Evolutionary conservation across 2,329 filamentous ascomycete species (phyloP).

Genomic region (Aspergillus neoniger): DNA sequence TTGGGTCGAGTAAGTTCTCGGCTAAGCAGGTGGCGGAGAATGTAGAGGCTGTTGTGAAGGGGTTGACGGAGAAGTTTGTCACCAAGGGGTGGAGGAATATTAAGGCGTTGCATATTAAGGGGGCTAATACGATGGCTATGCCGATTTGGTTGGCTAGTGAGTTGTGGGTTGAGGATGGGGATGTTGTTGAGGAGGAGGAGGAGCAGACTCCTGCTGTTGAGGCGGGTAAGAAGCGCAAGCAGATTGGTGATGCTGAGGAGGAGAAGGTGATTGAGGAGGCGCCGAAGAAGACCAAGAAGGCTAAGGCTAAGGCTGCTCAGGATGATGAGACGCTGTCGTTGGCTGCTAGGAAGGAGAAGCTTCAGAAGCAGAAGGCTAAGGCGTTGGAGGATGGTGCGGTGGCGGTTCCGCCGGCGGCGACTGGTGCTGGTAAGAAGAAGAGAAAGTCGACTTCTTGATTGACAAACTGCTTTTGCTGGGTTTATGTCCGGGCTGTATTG

Average conservation of each 20-base stretch:
- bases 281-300: conserved; percentile 45
- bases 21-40: conserved; percentile 79
- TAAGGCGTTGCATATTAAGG: conserved; percentile 84
- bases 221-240: conserved; percentile 60
- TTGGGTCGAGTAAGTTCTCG: conserved; percentile 74
- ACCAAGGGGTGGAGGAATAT: conserved; percentile 87
- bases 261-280: conserved; percentile 36
- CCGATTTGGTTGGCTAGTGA: conserved; percentile 95
- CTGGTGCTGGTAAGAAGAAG: conserved; percentile 37
- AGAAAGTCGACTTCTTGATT: conserved; percentile 42
- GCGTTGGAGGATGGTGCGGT: conserved; percentile 47
- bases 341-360: conserved; percentile 49
- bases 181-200: conserved; percentile 61
- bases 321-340: conserved; percentile 39
- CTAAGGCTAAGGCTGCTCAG: conserved; percentile 38
- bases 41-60: conserved; percentile 68
- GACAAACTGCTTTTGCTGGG: conserved; percentile 26
- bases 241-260: conserved; percentile 31
- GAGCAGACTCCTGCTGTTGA: conserved; percentile 38
- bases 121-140: conserved; percentile 79
- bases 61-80: conserved; percentile 75
- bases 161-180: conserved; percentile 79
- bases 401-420: conserved; percentile 22
- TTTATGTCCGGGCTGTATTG: conserved; percentile 19
- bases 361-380: conserved; percentile 53